Evolutionary conservation across 768 basidiomycete genomes (phyloP), one percentile per base, ranked within the genome.

Genomic region (Galerina marginata): DNA sequence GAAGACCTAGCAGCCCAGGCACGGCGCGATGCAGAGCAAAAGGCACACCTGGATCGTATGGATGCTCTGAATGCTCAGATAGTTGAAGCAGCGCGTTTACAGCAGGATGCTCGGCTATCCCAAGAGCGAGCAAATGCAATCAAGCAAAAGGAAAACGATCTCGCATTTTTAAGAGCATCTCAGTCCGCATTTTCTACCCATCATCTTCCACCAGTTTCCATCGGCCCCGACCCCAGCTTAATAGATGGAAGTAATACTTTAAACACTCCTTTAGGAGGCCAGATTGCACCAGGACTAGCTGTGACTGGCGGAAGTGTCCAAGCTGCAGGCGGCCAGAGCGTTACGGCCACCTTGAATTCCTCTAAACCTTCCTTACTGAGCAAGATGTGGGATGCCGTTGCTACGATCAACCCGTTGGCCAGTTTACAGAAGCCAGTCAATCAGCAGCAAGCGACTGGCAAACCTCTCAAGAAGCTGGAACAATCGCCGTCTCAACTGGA

Each of bases 101-200:
- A n/a, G 77, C 73, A 2, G 56, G 20, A 20, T 20, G 20, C 20
- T 20, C 20, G 20, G 20, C 20, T 20, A 20, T 20, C 20, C 20
- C 20, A 20, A 20, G 20, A 20, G 20, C 20, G 20, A 20, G 20
- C 20, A 20, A 20, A 20, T 20, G 20, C 20, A 20, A 20, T 85
- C 9, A 57, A 62, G 20, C 83, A 82, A 65, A 86, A 81, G 69
- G 55, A 75, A 56, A 67, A 71, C 23, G 87, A 87, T 54, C 70
- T 88, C 20, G 20, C 20, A 20, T 20, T 20, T 20, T 20, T 20
- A 20, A 20, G 20, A 20, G 20, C 20, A 20, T 20, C 20, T 20
- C 20, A 20, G 20, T 20, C 20, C 20, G 20, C 20, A 20, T 20
- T 2, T 20, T 20, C 20, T 20, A 20, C 20, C 20, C 20, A 20